These are phyloP conservation scores for Pseudogymnoascus sp. DNA, from an alignment of 2,329 filamentous ascomycete genomes.

Conservation along the genomic window DNA sequence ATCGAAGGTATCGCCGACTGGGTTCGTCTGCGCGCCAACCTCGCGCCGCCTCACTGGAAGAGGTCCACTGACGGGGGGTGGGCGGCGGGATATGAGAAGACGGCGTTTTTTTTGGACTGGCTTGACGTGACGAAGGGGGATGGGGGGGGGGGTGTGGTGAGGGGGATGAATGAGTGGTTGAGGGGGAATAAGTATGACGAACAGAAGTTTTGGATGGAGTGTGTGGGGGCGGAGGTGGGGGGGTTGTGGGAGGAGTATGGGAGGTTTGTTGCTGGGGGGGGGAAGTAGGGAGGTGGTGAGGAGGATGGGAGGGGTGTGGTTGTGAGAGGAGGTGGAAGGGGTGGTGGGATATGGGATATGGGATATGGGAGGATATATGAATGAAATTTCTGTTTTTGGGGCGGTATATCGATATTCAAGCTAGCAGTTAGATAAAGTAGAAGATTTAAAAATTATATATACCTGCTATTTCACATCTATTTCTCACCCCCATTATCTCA, in stretches of 20 bases:
- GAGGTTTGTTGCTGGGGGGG: constrained; percentile 22
- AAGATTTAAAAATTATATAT: no score
- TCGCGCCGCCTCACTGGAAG: constrained; percentile 80
- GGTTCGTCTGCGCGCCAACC: constrained; percentile 65
- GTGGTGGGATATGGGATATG: neutral
- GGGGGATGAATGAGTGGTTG: constrained; percentile 59
- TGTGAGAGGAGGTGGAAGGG: neutral
- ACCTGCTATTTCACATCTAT: no score
- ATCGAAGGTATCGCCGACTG: constrained; percentile 92
- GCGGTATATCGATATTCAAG: no score
- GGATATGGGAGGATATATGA: no score
- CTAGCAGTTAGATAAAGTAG: no score
- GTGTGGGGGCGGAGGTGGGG: constrained; percentile 57
- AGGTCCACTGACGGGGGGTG: constrained; percentile 48
- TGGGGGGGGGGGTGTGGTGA: constrained; percentile 42
- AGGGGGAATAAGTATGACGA: constrained; percentile 55
- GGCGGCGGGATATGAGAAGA: constrained; percentile 85
- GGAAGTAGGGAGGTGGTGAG: constrained; percentile 21
- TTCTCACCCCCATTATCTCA: no score
- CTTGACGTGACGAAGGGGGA: constrained; percentile 59
- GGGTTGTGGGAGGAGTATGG: constrained; percentile 70
- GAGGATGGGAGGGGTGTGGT: neutral
- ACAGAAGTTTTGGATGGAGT: constrained; percentile 55
- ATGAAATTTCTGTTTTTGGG: no score
- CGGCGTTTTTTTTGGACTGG: constrained; percentile 84